Evolutionary conservation across 176 grass and related monocot species (phyloP).

Genomic region (Cenchrus purpureus): DNA sequence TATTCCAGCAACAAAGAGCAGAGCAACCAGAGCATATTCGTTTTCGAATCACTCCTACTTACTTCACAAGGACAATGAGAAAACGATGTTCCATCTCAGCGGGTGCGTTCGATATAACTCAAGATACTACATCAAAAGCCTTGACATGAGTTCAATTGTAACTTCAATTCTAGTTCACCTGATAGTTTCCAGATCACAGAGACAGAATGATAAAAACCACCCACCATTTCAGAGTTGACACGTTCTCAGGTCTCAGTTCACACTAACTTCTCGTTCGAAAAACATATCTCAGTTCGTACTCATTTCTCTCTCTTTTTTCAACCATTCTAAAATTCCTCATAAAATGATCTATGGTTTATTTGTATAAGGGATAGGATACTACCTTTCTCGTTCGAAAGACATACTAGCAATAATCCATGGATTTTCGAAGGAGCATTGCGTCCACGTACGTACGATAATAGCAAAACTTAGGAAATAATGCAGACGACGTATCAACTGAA

Average conservation of each 20-base stretch:
- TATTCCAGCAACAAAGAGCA: no score
- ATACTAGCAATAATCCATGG: background rate
- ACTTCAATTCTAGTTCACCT: background rate
- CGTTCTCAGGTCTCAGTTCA: background rate
- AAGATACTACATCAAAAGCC: background rate
- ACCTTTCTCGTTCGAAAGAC: no score
- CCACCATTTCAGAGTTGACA: constrained; percentile 3
- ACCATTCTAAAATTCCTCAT: no score
- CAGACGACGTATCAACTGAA: constrained; percentile 3
- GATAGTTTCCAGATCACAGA: background rate
- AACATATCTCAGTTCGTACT: no score
- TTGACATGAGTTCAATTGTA: constrained; percentile 12
- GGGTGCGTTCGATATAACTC: background rate
- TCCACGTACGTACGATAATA: background rate
- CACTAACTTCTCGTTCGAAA: no score
- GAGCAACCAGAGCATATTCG: constrained; percentile 6
- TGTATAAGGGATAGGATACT: no score
- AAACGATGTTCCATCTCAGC: constrained; percentile 48
- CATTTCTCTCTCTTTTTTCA: no score
- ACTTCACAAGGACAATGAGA: constrained; percentile 22
- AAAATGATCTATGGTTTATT: no score
- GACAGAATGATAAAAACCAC: background rate
- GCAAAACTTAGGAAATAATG: background rate
- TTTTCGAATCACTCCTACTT: constrained; percentile 12
- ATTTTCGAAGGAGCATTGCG: background rate